A percentile compares a stretch with the other conserved stretches of the same genome.
phyloP scores from a whole-genome alignment of 768 basidiomycete species.

The Antrodiella citrinella region DNA sequence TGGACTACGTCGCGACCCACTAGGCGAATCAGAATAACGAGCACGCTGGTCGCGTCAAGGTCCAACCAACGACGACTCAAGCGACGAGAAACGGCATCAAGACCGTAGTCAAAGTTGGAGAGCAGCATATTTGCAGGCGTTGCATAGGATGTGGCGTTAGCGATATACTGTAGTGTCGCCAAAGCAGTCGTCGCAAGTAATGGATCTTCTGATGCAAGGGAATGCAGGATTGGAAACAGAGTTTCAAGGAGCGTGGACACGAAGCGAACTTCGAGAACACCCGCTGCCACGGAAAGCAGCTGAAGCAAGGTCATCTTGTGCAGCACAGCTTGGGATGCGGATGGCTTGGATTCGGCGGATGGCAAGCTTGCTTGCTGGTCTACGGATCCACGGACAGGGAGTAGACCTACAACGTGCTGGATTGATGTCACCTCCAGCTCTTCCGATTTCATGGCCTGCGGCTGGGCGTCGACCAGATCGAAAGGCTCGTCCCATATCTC shows the following conservation, averaged over 20 bases:
- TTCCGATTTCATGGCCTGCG: conserved; percentile 15
- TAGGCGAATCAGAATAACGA: conserved; percentile 76
- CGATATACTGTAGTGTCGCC: conserved; percentile 61
- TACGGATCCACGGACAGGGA: conserved; percentile 43
- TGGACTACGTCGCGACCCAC: conserved; percentile 84
- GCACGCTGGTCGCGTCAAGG: conserved; percentile 80
- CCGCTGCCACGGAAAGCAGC: conserved; percentile 59
- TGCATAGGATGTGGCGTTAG: conserved; percentile 78
- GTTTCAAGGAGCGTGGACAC: conserved; percentile 65
- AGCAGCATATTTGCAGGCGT: conserved; percentile 81
- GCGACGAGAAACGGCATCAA: conserved; percentile 83
- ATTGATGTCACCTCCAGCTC: conserved; percentile 36
- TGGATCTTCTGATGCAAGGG: conserved; percentile 63
- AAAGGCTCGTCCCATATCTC: conserved; percentile 57
- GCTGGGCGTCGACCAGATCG: conserved; percentile 24
- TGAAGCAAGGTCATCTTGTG: conserved; percentile 68
- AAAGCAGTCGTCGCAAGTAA: conserved; percentile 71
- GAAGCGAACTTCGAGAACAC: conserved; percentile 69
- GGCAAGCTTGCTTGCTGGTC: conserved; percentile 10
- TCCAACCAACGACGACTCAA: conserved; percentile 78
- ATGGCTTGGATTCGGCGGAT: conserved; percentile 18
- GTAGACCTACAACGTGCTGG: conserved; percentile 60
- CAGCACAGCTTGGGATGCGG: conserved; percentile 48
- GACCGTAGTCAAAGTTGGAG: conserved; percentile 93
- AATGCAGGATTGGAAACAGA: conserved; percentile 82